Evolutionary conservation across 2,329 filamentous ascomycete genomes (phyloP).

Genomic region (Fusarium solani-melongenae): DNA sequence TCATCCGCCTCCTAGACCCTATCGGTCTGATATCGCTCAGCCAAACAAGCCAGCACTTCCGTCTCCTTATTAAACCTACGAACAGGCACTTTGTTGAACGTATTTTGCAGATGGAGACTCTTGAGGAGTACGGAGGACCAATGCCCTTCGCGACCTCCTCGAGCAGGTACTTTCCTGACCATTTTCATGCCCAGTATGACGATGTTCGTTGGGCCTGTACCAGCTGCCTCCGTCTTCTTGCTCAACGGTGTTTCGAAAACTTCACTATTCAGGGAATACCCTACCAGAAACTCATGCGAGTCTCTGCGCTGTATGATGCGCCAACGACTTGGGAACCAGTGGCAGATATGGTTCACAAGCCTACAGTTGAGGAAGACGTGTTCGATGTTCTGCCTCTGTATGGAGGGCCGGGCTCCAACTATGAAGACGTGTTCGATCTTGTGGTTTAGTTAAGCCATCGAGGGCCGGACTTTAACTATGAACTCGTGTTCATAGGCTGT

Average conservation of each 20-base stretch:
- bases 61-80: slow-evolving; percentile 10
- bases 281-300: slow-evolving; percentile 22
- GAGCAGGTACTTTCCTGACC: no score
- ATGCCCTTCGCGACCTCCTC: no score
- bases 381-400: no score
- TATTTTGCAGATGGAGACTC: slow-evolving; percentile 12
- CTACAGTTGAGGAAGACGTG: no score
- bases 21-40: slow-evolving; percentile 22
- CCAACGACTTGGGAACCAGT: slow-evolving; percentile 18
- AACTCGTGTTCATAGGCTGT: no score
- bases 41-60: slow-evolving; percentile 21
- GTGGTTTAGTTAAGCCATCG: no score
- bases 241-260: slow-evolving; percentile 20
- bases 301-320: background rate
- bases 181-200: no score
- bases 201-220: slow-evolving; percentile 31
- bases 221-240: slow-evolving; percentile 21
- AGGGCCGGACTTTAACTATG: no score
- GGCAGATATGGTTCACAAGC: no score
- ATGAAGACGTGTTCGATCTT: no score
- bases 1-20: slow-evolving; percentile 29
- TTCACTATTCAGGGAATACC: background rate
- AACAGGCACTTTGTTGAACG: slow-evolving; percentile 16
- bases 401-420: no score
- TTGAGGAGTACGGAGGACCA: slow-evolving; percentile 2